Percentiles rank a stretch among this genome's conserved stretches.
These are phyloP conservation scores for Schizonepeta tenuifolia DNA, from an alignment of 257 asterid genomes.

Conservation along the genomic window DNA sequence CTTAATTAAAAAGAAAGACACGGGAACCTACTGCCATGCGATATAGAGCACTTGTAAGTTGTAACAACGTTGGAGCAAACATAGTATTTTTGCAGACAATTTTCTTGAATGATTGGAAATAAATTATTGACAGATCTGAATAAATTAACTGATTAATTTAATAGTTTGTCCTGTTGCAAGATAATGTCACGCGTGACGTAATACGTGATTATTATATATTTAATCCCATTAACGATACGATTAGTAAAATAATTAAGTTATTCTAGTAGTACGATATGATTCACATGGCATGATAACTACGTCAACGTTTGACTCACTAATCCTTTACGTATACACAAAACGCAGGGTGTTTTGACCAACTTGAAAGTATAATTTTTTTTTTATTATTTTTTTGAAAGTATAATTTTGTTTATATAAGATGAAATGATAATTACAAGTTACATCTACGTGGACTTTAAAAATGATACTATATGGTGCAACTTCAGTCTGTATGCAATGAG, in stretches of 20 bases:
- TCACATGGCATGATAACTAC: slow-evolving; percentile 29
- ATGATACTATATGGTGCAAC: too few species aligned
- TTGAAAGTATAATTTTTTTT: background rate
- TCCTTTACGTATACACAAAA: background rate
- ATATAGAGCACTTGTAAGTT: background rate
- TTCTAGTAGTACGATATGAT: slow-evolving; percentile 21
- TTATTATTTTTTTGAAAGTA: too few species aligned
- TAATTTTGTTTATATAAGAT: background rate
- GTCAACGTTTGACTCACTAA: slow-evolving; percentile 33
- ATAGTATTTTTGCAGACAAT: slow-evolving; percentile 14
- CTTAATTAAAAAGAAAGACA: too few species aligned
- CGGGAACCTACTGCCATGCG: too few species aligned
- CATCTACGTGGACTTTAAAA: too few species aligned
- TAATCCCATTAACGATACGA: background rate
- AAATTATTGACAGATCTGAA: slow-evolving; percentile 21
- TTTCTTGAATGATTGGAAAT: slow-evolving; percentile 8
- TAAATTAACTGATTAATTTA: background rate
- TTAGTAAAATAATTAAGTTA: slow-evolving; percentile 1
- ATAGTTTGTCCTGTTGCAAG: slow-evolving; percentile 28
- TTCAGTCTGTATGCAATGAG: too few species aligned
- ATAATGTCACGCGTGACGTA: slow-evolving; percentile 58
- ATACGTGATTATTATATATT: background rate
- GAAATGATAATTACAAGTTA: too few species aligned
- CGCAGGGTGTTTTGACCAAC: background rate
- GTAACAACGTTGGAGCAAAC: slow-evolving; percentile 28